These are phyloP conservation scores for Tetrapisispora fleetii DNA, from an alignment of 805 yeast genomes.

Conservation along the genomic window DNA sequence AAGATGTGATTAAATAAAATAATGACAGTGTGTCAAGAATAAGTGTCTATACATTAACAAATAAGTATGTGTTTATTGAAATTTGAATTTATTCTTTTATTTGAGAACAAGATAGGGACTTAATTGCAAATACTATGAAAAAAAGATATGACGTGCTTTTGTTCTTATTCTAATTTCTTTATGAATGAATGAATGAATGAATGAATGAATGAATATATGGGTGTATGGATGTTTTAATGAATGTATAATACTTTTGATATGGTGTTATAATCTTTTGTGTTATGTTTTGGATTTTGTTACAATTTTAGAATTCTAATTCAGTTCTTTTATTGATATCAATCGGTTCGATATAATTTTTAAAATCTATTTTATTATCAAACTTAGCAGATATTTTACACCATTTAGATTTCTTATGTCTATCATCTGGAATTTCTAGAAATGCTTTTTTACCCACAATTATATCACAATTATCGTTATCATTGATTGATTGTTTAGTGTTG, in stretches of 20 bases:
- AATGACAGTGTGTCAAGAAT: no score
- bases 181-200: background rate
- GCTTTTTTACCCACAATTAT: background rate
- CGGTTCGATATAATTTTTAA: background rate
- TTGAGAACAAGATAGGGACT: no score
- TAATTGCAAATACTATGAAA: no score
- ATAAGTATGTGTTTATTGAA: no score
- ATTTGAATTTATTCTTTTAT: no score
- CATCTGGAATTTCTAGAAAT: conserved; percentile 1
- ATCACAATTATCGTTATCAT: background rate
- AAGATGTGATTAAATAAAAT: no score
- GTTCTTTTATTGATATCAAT: conserved; percentile 1
- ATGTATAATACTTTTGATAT: no score
- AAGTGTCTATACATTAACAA: no score
- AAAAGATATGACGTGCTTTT: no score
- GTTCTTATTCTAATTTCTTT: background rate
- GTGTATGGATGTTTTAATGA: no score
- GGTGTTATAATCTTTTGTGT: no score
- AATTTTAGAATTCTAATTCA: conserved; percentile 1
- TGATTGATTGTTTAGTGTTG: background rate
- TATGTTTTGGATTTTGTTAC: background rate
- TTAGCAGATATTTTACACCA: background rate
- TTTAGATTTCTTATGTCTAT: background rate
- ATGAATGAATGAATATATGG: background rate
- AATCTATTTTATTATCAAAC: background rate